phyloP scores from a whole-genome alignment of 2,329 filamentous ascomycete species.

The Beauveria pseudobassiana region DNA sequence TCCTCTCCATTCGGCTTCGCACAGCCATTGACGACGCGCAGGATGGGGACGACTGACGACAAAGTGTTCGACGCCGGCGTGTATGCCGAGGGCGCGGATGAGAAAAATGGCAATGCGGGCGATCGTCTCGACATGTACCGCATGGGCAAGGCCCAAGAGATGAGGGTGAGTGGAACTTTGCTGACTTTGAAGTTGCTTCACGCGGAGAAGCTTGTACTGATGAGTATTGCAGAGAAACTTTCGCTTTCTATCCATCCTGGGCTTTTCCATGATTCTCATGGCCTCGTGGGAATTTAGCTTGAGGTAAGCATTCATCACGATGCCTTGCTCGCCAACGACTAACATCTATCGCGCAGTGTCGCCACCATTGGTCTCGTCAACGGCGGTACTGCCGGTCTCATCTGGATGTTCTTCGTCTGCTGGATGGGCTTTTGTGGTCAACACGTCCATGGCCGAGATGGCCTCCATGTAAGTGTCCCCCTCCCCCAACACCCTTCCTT shows the following conservation, averaged over 20 bases:
- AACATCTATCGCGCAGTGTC: not conserved
- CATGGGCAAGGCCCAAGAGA: conserved; percentile 42
- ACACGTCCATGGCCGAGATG: conserved; percentile 40
- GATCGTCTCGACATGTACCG: conserved; percentile 39
- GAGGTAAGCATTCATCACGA: conserved; percentile 18
- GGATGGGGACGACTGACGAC: not conserved
- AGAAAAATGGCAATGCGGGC: conserved; percentile 21
- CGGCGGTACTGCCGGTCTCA: conserved; percentile 38
- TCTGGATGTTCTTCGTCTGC: conserved; percentile 35
- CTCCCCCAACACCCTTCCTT: not conserved
- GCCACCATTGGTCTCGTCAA: conserved; percentile 24
- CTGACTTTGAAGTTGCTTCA: not conserved
- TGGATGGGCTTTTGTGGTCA: conserved; percentile 31
- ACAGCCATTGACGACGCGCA: not conserved
- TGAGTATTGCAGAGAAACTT: conserved; percentile 30
- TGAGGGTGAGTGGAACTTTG: conserved; percentile 26
- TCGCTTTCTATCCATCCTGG: conserved; percentile 37
- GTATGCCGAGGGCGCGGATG: conserved; percentile 16
- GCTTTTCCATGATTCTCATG: conserved; percentile 39
- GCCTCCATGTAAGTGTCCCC: conserved; percentile 32
- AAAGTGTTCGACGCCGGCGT: not conserved
- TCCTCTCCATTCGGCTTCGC: not conserved
- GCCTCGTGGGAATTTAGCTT: conserved; percentile 38
- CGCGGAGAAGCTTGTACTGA: not conserved
- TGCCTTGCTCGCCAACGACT: not conserved